Base-by-base conservation (phyloP, 352 stramenopile genomes). In the Phytophthora syringae region DNA sequence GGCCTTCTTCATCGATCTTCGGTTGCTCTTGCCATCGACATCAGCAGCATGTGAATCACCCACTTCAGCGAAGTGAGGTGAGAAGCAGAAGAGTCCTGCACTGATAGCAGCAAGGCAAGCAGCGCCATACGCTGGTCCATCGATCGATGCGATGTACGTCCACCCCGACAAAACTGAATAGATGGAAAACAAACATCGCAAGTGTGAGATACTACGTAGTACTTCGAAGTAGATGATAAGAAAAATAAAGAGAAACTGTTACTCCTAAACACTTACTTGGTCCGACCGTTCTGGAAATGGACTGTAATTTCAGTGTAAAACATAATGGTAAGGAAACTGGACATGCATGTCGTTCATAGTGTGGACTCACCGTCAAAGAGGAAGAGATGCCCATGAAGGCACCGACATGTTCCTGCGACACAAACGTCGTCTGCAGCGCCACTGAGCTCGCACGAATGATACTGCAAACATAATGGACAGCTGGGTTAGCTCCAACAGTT, bases 361-460 rank as follows among this genome's bases (percentile, higher is more conserved):
- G 34, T 20, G 6, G 24, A 50, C 55, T 52, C 49, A 94, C 86
- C 67, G 86, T 94, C 37, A 94, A 72, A 5, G 84, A 93, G 3
- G 84, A 90, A 0, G 86, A 92, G 21, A 94, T 77, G 30, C 86
- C 86, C 80, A 94, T 90, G 61, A 94, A 92, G 7, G 84, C 76
- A 3, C 86, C 86, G 15, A 92, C 70, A 28, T 84, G 84, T 49
- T 92, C 79, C 16, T 84, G 79, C 11, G 84, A 67, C 20, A 94
- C 81, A 25, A 90, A 78, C 22, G 80, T 79, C 21, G 86, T 93
- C 62, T 94, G 84, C 3, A 94, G 53, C 5, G 79, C 84, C 39
- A 92, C 79, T 7, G 84, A 92, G 51, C 82, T 91, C n/a, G 86
- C 86, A n/a, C 86, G 86, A 45, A 93, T 67, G 51, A 94, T 86